Base-by-base conservation (phyloP, 202 grass and related monocot genomes). In the Zizania palustris region DNA sequence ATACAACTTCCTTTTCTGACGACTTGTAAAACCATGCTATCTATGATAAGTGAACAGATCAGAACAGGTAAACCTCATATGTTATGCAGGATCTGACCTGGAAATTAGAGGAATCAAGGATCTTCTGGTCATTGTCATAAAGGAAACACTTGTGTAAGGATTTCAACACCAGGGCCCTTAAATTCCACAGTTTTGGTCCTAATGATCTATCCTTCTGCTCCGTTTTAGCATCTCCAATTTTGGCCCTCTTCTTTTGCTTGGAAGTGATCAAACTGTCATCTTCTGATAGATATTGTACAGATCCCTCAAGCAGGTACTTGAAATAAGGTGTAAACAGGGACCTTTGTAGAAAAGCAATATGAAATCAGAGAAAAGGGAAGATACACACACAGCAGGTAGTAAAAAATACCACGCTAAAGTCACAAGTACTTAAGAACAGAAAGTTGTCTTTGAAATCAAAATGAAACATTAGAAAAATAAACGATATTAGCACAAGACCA, bases 301-400 rank as follows among this genome's bases (percentile, higher is more conserved):
- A 94, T 77, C 76, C 88, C 73, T 92, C 85, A 5, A 98, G 77
- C 73, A 98, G 85, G 81, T 92, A 90, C 74, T 98, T 94, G 89
- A 92, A 98, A 82, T 98, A 98, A 69, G 95, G 95, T 87, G 87
- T 86, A 80, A 98, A 94, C 58, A 98, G 72, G 72, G 95, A 93
- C 80, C 95, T 98, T 82, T 36, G 16, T 1, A 46, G 7, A 79
- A 5, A 82, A 70, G 68, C 63, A 45, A 71, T 79, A 75, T 46
- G 19, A 15, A 67, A 51, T 73, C 43, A 74, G 42, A 28, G 11
- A 20, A 33, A 58, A 51, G 19, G 8, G 12, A 69, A 54, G 61
- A 67, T 6, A 61, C n/a, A 5, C 4, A 4, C 51, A 55, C 7
- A 19, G 54, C 8, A 28, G 16, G 7, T 65, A 68, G 36, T 69